Percentiles rank a stretch among this genome's conserved stretches.
Conservation (phyloP, 2,329 filamentous ascomycete species). For the Aspergillus versicolor region DNA sequence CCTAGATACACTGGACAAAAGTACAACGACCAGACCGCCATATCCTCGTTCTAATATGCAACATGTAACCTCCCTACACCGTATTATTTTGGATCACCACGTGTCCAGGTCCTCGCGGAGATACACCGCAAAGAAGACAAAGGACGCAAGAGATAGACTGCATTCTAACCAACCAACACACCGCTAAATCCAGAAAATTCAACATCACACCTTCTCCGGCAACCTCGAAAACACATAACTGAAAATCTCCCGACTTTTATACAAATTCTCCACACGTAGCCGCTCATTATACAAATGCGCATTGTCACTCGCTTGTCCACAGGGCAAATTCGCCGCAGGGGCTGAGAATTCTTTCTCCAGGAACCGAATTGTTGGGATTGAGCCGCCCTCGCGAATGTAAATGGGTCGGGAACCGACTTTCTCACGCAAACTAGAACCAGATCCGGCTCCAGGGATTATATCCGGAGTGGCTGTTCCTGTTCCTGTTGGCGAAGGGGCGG, state of each 20-base stretch:
- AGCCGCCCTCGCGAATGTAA: slow-evolving; percentile 93
- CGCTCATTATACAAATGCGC: slow-evolving; percentile 95
- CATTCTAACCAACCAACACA: not conserved
- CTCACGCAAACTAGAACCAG: not conserved
- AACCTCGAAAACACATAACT: slow-evolving; percentile 76
- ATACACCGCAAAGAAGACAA: not conserved
- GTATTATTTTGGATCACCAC: too few species aligned
- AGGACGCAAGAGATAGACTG: not conserved
- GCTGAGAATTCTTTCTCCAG: slow-evolving; percentile 91
- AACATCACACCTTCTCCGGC: slow-evolving; percentile 30
- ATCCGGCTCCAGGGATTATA: too few species aligned
- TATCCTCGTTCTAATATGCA: too few species aligned
- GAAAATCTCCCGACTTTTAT: slow-evolving; percentile 91
- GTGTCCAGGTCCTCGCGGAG: too few species aligned
- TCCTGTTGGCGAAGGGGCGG: not conserved
- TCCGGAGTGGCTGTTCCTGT: not conserved
- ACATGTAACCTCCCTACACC: too few species aligned
- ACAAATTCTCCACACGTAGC: slow-evolving; percentile 80
- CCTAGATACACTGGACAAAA: too few species aligned
- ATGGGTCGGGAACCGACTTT: slow-evolving; percentile 55
- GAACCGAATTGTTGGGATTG: slow-evolving; percentile 91
- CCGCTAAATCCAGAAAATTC: not conserved
- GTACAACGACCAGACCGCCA: too few species aligned
- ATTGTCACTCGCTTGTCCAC: slow-evolving; percentile 89
- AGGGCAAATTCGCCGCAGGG: slow-evolving; percentile 87